Evolutionary conservation across 1,284 basidiomycete species (phyloP).

Genomic region (Ceratobasidium sp.): DNA sequence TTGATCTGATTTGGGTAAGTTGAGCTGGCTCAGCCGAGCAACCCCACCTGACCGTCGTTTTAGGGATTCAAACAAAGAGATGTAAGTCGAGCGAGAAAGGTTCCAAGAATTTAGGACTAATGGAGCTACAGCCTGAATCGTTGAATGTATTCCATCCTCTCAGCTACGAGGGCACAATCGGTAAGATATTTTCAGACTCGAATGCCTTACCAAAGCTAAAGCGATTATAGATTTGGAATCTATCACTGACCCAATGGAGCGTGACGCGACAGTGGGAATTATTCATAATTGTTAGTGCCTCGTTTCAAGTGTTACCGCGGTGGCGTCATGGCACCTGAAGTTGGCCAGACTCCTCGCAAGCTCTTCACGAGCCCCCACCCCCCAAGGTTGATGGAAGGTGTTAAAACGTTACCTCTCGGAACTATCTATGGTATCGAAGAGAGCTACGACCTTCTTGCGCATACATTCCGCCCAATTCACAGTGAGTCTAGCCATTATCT

Average conservation of each 20-base stretch:
- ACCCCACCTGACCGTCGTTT: not conserved
- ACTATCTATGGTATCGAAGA: slow-evolving; percentile 82
- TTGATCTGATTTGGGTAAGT: slow-evolving; percentile 82
- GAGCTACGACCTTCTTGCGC: slow-evolving; percentile 71
- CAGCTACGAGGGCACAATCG: slow-evolving; percentile 92
- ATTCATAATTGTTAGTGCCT: slow-evolving; percentile 86
- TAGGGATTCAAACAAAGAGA: slow-evolving; percentile 83
- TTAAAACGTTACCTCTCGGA: slow-evolving; percentile 74
- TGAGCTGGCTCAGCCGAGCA: not conserved
- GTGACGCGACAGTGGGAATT: slow-evolving; percentile 92
- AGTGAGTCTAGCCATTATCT: slow-evolving; percentile 58
- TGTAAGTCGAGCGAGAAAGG: slow-evolving; percentile 52
- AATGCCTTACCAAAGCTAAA: not conserved
- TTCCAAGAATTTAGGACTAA: not conserved
- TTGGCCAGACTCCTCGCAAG: slow-evolving; percentile 90
- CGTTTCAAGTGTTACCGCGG: not conserved
- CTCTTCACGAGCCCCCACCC: slow-evolving; percentile 90
- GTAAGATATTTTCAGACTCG: slow-evolving; percentile 56
- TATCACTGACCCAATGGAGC: slow-evolving; percentile 86
- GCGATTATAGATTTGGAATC: slow-evolving; percentile 74
- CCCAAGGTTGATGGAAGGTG: slow-evolving; percentile 73
- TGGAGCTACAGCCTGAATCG: slow-evolving; percentile 57
- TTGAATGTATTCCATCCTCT: slow-evolving; percentile 94
- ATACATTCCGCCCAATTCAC: slow-evolving; percentile 68
- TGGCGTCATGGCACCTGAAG: slow-evolving; percentile 57